Percentiles rank a stretch among this genome's conserved stretches.
phyloP scores from a whole-genome alignment of 768 basidiomycete genomes.

The Collybia nuda region DNA sequence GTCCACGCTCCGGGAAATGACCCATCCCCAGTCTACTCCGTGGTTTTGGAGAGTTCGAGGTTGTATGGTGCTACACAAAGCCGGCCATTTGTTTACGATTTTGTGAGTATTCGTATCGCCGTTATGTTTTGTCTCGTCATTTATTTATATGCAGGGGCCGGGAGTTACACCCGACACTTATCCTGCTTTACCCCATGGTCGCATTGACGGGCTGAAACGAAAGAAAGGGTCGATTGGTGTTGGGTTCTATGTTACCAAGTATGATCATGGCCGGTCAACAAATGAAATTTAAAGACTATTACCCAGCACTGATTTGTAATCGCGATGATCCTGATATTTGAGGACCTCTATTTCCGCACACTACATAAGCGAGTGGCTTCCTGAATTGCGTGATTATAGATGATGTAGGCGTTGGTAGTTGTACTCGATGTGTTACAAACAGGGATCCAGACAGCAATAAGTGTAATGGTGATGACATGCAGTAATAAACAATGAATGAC shows the following conservation, averaged over 20 bases:
- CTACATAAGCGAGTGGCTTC: not conserved
- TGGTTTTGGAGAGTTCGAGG: constrained; percentile 75
- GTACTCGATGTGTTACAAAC: constrained; percentile 14
- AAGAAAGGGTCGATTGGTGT: constrained; percentile 32
- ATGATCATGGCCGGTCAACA: constrained; percentile 17
- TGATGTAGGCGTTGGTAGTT: constrained; percentile 11
- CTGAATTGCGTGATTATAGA: constrained; percentile 14
- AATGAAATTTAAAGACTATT: constrained; percentile 4
- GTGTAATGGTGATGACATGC: constrained; percentile 17
- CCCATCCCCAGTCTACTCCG: constrained; percentile 72
- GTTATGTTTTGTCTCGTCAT: not conserved
- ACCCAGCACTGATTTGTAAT: too few relatives aligned
- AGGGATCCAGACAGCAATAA: constrained; percentile 18
- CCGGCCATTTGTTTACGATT: constrained; percentile 77
- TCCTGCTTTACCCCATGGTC: constrained; percentile 22
- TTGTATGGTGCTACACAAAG: constrained; percentile 79
- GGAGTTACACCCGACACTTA: constrained; percentile 59
- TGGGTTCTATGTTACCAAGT: constrained; percentile 54
- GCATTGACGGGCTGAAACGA: constrained; percentile 27
- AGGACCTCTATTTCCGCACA: not conserved
- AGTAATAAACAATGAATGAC: constrained; percentile 2
- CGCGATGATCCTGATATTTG: too few relatives aligned
- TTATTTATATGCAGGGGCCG: constrained; percentile 43
- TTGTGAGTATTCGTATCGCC: constrained; percentile 37
- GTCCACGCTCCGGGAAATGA: constrained; percentile 82